Conservation (phyloP, 805 yeast genomes). For the Ogataea haglerorum region DNA sequence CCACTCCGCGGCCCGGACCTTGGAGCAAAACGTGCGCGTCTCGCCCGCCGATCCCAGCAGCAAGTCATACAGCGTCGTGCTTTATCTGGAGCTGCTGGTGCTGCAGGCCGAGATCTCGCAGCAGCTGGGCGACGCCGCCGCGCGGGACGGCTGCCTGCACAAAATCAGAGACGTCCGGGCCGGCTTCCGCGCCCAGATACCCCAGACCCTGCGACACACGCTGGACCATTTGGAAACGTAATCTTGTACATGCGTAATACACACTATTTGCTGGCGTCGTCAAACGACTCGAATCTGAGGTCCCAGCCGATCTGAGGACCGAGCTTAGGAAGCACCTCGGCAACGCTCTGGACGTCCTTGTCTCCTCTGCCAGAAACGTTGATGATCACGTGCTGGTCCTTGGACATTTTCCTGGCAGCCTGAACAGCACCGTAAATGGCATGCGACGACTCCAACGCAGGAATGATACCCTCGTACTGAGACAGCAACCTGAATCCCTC, state of each 20-base stretch:
- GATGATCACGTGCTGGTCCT: conserved; percentile 79
- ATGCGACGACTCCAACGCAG: conserved; percentile 97
- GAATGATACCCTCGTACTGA: conserved; percentile 96
- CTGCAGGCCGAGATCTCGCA: too few relatives aligned
- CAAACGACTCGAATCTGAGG: conserved; percentile 66
- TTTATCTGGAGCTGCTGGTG: too few relatives aligned
- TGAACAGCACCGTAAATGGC: conserved; percentile 90
- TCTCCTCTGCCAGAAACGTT: conserved; percentile 98
- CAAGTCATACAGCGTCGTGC: too few relatives aligned
- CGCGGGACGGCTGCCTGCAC: too few relatives aligned
- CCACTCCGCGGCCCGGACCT: too few relatives aligned
- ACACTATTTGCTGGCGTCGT: conserved; percentile 25
- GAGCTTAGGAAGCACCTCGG: conserved; percentile 82
- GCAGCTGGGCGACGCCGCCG: too few relatives aligned
- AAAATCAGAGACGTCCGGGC: too few relatives aligned
- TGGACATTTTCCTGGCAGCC: conserved; percentile 77
- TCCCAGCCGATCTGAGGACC: conserved; percentile 97
- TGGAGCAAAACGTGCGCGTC: too few relatives aligned
- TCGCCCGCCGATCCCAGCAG: too few relatives aligned
- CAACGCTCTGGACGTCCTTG: conserved; percentile 97
- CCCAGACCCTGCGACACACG: too few relatives aligned
- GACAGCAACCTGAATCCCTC: conserved; percentile 85
- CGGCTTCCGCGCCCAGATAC: too few relatives aligned
- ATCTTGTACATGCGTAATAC: not conserved
- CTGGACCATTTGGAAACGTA: too few relatives aligned